Evolutionary conservation across 106 monocot species (phyloP).

Genomic region (Alisma plantagoaquatica): DNA sequence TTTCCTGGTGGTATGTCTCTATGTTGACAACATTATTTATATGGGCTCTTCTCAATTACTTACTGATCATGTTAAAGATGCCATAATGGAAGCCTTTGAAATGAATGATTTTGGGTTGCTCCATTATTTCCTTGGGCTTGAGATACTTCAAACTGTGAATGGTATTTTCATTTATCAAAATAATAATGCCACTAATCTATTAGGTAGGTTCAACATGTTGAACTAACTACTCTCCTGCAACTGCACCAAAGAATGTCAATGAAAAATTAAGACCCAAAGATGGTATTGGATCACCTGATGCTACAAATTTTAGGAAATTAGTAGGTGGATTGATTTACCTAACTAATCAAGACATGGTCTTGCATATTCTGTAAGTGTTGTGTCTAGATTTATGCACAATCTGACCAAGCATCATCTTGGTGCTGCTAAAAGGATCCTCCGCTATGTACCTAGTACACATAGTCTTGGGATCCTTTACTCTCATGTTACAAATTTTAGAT

Average conservation of each 20-base stretch:
- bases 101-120: not conserved
- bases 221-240: slow-evolving; percentile 1
- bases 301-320: not conserved
- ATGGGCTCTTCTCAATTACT: not conserved
- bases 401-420: not conserved
- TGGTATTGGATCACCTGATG: not conserved
- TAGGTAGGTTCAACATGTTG: not conserved
- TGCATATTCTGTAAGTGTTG: not conserved
- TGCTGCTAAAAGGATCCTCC: not conserved
- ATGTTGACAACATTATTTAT: not conserved
- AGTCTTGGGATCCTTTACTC: not conserved
- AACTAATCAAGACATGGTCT: not conserved
- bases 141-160: slow-evolving; percentile 1
- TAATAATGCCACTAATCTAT: slow-evolving; percentile 3
- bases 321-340: slow-evolving; percentile 1
- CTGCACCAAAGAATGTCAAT: not conserved
- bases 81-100: slow-evolving; percentile 3
- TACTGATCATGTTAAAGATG: not conserved
- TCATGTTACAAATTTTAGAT: not conserved
- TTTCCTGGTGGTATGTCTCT: slow-evolving; percentile 1
- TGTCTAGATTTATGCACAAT: slow-evolving; percentile 1
- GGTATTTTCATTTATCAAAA: slow-evolving; percentile 1
- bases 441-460: not conserved
- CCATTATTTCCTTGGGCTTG: slow-evolving; percentile 4
- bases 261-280: not conserved